phyloP scores from a whole-genome alignment of 106 monocot genomes.

The Dactylorhiza incarnata region DNA sequence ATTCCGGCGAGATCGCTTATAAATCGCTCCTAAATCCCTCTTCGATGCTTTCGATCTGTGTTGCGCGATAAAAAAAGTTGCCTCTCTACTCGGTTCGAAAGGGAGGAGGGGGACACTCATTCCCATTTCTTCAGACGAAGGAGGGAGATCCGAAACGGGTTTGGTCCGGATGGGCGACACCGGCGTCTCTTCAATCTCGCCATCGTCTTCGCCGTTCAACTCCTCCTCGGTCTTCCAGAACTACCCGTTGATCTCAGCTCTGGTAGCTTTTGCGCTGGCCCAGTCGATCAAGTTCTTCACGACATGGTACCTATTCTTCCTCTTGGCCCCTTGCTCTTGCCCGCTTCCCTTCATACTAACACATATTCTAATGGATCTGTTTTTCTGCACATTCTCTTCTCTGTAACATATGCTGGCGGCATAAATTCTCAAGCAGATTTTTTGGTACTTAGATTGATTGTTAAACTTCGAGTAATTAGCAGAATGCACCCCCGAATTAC shows the following conservation, averaged over 20 bases:
- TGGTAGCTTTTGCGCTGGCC: conserved; percentile 21
- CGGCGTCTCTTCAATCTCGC: background rate
- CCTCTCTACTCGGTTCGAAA: background rate
- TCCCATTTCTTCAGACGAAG: background rate
- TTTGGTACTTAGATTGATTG: background rate
- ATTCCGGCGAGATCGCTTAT: background rate
- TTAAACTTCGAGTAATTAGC: too few relatives aligned
- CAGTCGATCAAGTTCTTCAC: conserved; percentile 30
- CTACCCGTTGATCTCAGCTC: conserved; percentile 22
- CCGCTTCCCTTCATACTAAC: background rate
- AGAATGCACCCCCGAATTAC: too few relatives aligned
- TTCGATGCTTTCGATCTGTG: background rate
- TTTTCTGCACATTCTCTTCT: background rate
- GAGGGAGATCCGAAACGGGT: background rate
- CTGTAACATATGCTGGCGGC: background rate
- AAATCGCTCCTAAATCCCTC: background rate
- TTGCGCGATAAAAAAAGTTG: background rate
- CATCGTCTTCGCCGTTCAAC: background rate
- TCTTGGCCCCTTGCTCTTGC: background rate
- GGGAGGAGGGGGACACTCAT: background rate
- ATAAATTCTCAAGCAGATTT: background rate
- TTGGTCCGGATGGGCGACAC: conserved; percentile 4
- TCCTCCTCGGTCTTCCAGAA: conserved; percentile 11
- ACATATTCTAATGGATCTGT: background rate
- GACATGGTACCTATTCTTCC: conserved; percentile 8